Base-by-base conservation (phyloP, 345 rosid species). In the Ceriops decandra region DNA sequence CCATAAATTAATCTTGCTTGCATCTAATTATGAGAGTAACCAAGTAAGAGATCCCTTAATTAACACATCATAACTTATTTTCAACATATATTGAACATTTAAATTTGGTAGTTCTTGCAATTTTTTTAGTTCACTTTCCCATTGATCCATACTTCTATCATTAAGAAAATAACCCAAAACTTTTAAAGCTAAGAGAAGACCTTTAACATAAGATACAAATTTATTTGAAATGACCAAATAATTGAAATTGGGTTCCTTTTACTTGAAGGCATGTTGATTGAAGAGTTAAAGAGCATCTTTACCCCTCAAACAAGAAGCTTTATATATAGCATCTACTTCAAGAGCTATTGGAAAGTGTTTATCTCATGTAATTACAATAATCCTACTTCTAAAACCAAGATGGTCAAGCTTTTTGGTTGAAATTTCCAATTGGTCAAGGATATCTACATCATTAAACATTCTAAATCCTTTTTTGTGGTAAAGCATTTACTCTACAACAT, bases 141-240 rank as follows among this genome's bases (percentile, higher is more conserved):
- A 74, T 26, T 63, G 64, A 24, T 57, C 52, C 5, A 15, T 20
- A 20, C 67, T 53, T 46, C 38, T 74, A 13, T 57, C 71, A 13
- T 6, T 57, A 10, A 74, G 35, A 6, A 52, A 68, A 13, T 68
- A 68, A 7, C 68, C 72, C 42, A 68, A 57, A 32, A 74, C 69
- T 57, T 47, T 67, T 8, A 63, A 16, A 19, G 77, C 77, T 63
- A 74, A 49, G 36, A 73, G 77, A 57, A 67, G 67, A 11, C 68
- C 62, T 21, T 36, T 57, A 2, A 72, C 52, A 32, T 62, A 63
- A 27, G n/a, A 22, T 24, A 56, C 63, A 62, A 74, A 46, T 20
- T 62, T 38, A 16, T 57, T 28, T 13, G 72, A 62, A 52, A 68
- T 6, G 35, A 32, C 63, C 17, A 56, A 0, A n/a, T 35, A 64